Evolutionary conservation across 805 yeast genomes (phyloP).

Genomic region (Naumovozyma dairenensis): DNA sequence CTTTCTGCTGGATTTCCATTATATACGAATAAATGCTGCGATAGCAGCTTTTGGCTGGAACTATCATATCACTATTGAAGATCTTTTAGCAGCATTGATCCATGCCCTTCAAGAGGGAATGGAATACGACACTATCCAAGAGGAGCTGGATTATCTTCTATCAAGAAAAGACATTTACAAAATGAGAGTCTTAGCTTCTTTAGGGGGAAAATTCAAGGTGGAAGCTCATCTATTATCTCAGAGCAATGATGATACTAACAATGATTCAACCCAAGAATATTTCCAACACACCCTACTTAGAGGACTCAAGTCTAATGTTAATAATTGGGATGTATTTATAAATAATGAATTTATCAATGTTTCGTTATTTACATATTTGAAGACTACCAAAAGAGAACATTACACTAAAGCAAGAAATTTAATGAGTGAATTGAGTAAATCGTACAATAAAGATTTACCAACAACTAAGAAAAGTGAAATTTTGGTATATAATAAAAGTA

Average conservation of each 20-base stretch:
- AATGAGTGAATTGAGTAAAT: slow-evolving; percentile 24
- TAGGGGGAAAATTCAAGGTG: slow-evolving; percentile 29
- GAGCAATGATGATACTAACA: slow-evolving; percentile 4
- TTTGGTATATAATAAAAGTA: slow-evolving; percentile 50
- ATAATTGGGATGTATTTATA: slow-evolving; percentile 51
- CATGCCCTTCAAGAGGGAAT: slow-evolving; percentile 23
- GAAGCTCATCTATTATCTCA: slow-evolving; percentile 29
- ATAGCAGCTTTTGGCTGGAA: slow-evolving; percentile 45
- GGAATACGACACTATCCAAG: slow-evolving; percentile 7
- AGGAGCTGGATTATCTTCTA: not conserved
- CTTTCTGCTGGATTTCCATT: slow-evolving; percentile 57
- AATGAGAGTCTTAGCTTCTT: slow-evolving; percentile 37
- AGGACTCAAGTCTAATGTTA: slow-evolving; percentile 18
- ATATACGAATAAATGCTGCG: slow-evolving; percentile 46
- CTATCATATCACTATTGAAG: slow-evolving; percentile 33
- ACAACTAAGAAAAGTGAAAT: slow-evolving; percentile 45
- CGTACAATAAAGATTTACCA: slow-evolving; percentile 27
- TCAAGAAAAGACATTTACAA: slow-evolving; percentile 29
- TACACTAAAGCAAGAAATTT: slow-evolving; percentile 56
- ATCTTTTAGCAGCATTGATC: slow-evolving; percentile 35
- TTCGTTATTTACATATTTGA: slow-evolving; percentile 77
- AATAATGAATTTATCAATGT: slow-evolving; percentile 44
- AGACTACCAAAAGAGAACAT: slow-evolving; percentile 63
- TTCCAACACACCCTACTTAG: slow-evolving; percentile 10
- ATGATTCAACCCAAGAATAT: not conserved